Evolutionary conservation across 2,329 filamentous ascomycete species (phyloP).

Genomic region (Lasiodiplodia hormozganensis): DNA sequence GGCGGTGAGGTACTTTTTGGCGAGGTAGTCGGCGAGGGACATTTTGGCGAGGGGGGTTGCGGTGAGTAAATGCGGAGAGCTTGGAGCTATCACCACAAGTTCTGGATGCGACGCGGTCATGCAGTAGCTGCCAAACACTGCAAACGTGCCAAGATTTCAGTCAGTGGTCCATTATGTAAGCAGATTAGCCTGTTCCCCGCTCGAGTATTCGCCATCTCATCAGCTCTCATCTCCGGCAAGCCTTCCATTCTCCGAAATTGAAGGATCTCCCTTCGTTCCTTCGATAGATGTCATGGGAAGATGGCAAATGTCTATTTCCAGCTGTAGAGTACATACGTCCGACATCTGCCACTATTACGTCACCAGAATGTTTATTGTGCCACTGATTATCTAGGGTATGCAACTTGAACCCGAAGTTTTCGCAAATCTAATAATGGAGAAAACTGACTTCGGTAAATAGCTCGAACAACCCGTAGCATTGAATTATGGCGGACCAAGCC

Average conservation of each 20-base stretch:
- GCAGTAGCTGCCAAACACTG: not conserved
- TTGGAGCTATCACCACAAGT: constrained; percentile 7
- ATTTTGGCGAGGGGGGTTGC: constrained; percentile 45
- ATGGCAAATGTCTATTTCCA: not conserved
- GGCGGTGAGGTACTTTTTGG: constrained; percentile 85
- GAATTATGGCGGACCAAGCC: not conserved
- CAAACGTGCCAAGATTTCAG: constrained; percentile 14
- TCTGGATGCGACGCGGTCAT: constrained; percentile 25
- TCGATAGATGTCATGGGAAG: not conserved
- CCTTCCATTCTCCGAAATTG: not conserved
- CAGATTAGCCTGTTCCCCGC: not conserved
- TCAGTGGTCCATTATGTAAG: not conserved
- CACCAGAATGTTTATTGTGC: not conserved
- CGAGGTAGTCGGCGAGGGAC: constrained; percentile 83
- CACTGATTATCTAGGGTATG: not conserved
- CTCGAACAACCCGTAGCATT: not conserved
- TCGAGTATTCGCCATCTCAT: not conserved
- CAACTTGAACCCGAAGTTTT: not conserved
- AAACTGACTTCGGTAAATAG: not conserved
- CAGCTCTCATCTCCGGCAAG: not conserved
- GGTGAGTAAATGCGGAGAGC: constrained; percentile 28
- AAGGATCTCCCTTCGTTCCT: not conserved
- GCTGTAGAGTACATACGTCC: not conserved
- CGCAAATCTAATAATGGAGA: not conserved
- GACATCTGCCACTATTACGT: not conserved